Percentiles rank a stretch among this genome's conserved stretches.
These are phyloP conservation scores for Solanum paucissectum DNA, from an alignment of 257 asterid species.

Conservation along the genomic window DNA sequence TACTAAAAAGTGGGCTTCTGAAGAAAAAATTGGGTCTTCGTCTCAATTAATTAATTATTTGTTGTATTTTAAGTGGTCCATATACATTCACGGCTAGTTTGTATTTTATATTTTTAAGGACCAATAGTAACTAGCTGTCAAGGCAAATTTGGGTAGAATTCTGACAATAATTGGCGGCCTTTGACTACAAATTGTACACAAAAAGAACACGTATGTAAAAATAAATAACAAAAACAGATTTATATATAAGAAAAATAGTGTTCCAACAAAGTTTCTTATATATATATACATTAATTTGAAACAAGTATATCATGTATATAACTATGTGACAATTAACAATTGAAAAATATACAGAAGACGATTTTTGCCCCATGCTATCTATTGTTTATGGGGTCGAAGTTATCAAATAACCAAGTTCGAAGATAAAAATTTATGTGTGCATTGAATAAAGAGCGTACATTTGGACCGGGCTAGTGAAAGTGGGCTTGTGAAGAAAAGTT, in stretches of 20 bases:
- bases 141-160: not conserved
- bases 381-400: not conserved
- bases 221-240: not conserved
- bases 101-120: not conserved
- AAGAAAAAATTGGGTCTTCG: not conserved
- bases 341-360: not conserved
- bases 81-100: not conserved
- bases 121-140: not conserved
- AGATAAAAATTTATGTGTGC: not conserved
- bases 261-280: not conserved
- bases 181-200: not conserved
- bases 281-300: not conserved
- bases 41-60: not conserved
- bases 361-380: not conserved
- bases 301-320: not conserved
- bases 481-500: not conserved
- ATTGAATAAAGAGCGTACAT: not conserved
- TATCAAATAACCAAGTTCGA: not conserved
- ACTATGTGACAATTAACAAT: not conserved
- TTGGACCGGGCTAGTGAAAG: not conserved
- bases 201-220: not conserved
- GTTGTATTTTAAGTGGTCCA: not conserved
- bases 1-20: not conserved
- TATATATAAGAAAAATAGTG: not conserved
- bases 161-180: not conserved